Evolutionary conservation across 139 green algal species (phyloP), one percentile per base, ranked within the genome.

Genomic region (Microglena sp.): DNA sequence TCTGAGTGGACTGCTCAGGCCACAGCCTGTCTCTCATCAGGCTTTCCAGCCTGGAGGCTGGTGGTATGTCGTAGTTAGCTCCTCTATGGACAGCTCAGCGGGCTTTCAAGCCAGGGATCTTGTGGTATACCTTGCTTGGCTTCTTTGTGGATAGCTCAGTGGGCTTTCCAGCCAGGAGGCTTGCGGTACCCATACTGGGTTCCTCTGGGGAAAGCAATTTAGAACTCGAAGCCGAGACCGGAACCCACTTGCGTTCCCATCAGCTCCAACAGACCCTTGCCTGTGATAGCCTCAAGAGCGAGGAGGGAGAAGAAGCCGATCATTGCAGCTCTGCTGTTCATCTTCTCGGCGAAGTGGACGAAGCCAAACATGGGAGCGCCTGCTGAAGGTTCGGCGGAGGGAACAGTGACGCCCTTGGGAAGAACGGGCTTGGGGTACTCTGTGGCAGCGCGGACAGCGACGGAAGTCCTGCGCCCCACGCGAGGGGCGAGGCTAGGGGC

Each of bases 251-350:
- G 72, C n/a, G 90, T 60, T 58, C 79, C 78, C 7, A 83, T 36
- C 2, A 91, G 27, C 66, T 94, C 80, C 62, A 95, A 77, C 0
- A 95, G 32, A 7, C 82, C 82, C 62, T 86, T 82, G 63, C 72
- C 57, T 1, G 74, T 73, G 27, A 95, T 63, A 22, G 67, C 71
- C 75, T 95, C 89, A 21, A 95, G 61, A 4, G 79, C 26, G 5
- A 95, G 72, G 33, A 95, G 74, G 2, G 78, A 81, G 43, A 95
- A 90, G 70, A 95, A 95, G 8, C 89, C 89, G 40, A 95, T 83
- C 89, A 95, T 94, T 31, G 74, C 76, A 1, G 86, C 88, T 1
- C 89, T 73, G 55, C 82, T 82, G 81, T 95, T 95, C 22, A 90
- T 75, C 33, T 74, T 69, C 64, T 95, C 89, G 0, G 89, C 89